A percentile compares a stretch with the other conserved stretches of the same genome.
These are phyloP conservation scores for Aspergillaceae sp. DNA, from an alignment of 2,329 filamentous ascomycete genomes.

Conservation along the genomic window DNA sequence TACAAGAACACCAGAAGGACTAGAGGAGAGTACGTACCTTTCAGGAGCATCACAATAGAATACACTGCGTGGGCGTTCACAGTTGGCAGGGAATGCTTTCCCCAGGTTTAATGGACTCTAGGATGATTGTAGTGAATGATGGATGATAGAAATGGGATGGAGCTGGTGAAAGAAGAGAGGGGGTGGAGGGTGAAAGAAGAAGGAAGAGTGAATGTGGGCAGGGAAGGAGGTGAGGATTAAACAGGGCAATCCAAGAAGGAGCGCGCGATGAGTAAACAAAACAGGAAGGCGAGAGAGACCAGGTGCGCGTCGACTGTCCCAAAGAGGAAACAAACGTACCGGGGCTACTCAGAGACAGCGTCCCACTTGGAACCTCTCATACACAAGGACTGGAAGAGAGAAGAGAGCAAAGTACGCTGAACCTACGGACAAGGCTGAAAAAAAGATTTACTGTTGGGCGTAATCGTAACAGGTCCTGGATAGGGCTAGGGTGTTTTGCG, in stretches of 20 bases:
- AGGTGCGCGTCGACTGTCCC: neutral
- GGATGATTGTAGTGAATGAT: neutral
- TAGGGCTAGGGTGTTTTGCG: too few species aligned
- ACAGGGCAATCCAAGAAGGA: neutral
- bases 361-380: too few species aligned
- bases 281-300: neutral
- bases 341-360: neutral
- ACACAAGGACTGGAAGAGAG: too few species aligned
- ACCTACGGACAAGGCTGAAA: too few species aligned
- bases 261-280: neutral
- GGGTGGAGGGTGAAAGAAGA: neutral
- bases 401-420: too few species aligned
- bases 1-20: too few species aligned
- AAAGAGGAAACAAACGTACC: neutral
- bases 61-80: too few species aligned
- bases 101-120: neutral
- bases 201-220: neutral
- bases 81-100: too few species aligned
- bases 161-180: neutral
- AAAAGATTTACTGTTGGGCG: too few species aligned
- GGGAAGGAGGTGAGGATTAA: neutral
- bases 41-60: too few species aligned
- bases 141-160: neutral
- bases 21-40: too few species aligned
- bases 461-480: too few species aligned